These are phyloP conservation scores for Mycena haematopus DNA, from an alignment of 768 basidiomycete genomes.

Conservation along the genomic window DNA sequence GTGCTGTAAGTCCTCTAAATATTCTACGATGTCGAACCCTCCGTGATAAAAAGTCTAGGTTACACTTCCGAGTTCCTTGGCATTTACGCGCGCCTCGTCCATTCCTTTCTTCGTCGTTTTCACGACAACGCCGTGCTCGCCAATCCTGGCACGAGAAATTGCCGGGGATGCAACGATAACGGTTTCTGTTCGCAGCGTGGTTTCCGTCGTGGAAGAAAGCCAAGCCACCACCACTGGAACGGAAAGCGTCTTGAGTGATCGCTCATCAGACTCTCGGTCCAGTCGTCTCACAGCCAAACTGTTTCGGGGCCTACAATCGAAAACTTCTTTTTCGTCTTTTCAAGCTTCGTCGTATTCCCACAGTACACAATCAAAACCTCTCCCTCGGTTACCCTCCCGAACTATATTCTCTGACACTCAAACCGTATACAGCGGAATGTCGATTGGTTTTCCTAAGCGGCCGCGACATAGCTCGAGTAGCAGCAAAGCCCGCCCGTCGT, in stretches of 20 bases:
- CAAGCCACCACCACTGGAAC: constrained; percentile 28
- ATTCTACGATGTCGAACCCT: background rate
- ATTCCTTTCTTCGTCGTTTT: constrained; percentile 57
- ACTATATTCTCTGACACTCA: constrained; percentile 22
- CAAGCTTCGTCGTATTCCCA: constrained; percentile 3
- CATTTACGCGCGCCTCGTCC: constrained; percentile 46
- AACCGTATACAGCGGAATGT: constrained; percentile 42
- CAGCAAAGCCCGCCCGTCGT: constrained; percentile 34
- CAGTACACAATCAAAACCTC: background rate
- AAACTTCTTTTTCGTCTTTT: constrained; percentile 12
- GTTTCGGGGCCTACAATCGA: constrained; percentile 10
- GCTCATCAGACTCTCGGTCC: constrained; percentile 11
- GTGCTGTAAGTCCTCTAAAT: constrained; percentile 46
- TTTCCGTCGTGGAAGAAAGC: constrained; percentile 39
- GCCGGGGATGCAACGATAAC: constrained; percentile 52
- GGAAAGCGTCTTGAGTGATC: constrained; percentile 3
- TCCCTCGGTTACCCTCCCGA: background rate
- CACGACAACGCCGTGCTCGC: constrained; percentile 45
- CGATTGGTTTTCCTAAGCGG: constrained; percentile 58
- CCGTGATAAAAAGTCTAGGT: constrained; percentile 36
- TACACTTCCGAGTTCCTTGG: constrained; percentile 47
- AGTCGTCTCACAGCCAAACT: constrained; percentile 1
- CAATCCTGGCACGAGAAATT: constrained; percentile 49
- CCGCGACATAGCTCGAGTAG: constrained; percentile 36
- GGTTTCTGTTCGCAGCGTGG: constrained; percentile 47